A percentile compares a stretch with the other conserved stretches of the same genome.
phyloP scores from a whole-genome alignment of 2,329 filamentous ascomycete genomes.

The Paraphoma sp. region DNA sequence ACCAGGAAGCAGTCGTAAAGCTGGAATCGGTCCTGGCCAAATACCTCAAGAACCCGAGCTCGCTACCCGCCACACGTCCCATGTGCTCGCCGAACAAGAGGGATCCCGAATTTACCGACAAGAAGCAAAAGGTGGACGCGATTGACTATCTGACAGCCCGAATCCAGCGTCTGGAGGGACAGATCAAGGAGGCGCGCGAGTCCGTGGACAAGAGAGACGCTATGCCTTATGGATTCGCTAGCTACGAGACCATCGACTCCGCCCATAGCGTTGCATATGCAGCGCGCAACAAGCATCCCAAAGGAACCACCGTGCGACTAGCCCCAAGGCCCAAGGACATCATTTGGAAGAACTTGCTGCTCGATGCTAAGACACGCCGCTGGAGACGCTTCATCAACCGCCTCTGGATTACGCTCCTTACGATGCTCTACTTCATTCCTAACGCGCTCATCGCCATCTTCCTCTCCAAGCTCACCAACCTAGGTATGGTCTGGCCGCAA shows the following conservation, averaged over 20 bases:
- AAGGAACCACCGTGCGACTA: conserved; percentile 77
- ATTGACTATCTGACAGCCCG: conserved; percentile 91
- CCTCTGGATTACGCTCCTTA: conserved; percentile 82
- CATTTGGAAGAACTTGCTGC: conserved; percentile 91
- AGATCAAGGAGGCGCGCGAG: conserved; percentile 83
- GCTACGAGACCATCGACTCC: conserved; percentile 85
- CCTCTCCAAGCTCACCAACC: conserved; percentile 81
- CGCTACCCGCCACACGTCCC: conserved; percentile 78
- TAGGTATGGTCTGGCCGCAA: conserved; percentile 78
- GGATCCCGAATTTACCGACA: conserved; percentile 67
- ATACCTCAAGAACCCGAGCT: conserved; percentile 86
- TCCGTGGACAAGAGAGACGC: conserved; percentile 87
- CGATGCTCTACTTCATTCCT: conserved; percentile 84
- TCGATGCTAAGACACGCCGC: conserved; percentile 71
- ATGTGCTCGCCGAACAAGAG: conserved; percentile 81
- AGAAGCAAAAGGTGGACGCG: conserved; percentile 82
- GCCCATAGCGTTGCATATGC: conserved; percentile 87
- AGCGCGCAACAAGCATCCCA: conserved; percentile 78
- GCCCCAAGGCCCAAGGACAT: conserved; percentile 89
- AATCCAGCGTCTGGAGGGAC: conserved; percentile 80
- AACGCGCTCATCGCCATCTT: conserved; percentile 97
- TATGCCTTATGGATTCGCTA: conserved; percentile 92
- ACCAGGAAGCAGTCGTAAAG: conserved; percentile 79
- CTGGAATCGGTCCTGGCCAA: conserved; percentile 85
- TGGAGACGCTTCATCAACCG: conserved; percentile 81